phyloP scores from a whole-genome alignment of 768 basidiomycete species.

The Suillus subluteus region DNA sequence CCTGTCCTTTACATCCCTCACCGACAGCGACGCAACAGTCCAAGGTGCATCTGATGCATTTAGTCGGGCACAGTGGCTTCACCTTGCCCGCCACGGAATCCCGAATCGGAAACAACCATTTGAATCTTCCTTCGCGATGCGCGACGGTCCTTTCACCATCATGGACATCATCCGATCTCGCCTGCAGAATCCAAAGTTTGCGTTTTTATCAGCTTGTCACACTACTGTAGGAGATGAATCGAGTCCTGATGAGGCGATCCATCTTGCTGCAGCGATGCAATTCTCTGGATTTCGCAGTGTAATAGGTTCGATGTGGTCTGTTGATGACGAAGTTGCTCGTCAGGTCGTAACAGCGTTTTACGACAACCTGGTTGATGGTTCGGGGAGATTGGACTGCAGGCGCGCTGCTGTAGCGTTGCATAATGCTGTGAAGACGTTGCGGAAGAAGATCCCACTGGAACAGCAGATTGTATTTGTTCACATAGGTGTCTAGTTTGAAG shows the following conservation, averaged over 20 bases:
- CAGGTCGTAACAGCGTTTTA: constrained; percentile 7
- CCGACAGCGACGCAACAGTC: background rate
- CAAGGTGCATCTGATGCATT: background rate
- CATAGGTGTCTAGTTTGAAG: constrained; percentile 1
- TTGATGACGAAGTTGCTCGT: constrained; percentile 6
- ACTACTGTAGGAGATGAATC: constrained; percentile 23
- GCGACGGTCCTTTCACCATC: constrained; percentile 4
- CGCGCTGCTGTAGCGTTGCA: constrained; percentile 9
- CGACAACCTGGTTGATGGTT: background rate
- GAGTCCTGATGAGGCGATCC: constrained; percentile 21
- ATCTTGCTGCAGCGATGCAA: constrained; percentile 28
- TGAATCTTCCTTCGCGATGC: constrained; percentile 10
- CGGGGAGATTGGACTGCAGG: background rate
- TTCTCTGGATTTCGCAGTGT: constrained; percentile 25
- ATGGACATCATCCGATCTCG: constrained; percentile 7
- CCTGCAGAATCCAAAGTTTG: constrained; percentile 6
- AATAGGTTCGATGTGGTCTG: constrained; percentile 28
- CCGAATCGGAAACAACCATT: constrained; percentile 17
- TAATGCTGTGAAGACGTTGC: background rate
- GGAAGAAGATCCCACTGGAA: constrained; percentile 4
- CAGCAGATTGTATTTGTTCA: constrained; percentile 14
- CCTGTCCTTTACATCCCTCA: constrained; percentile 6
- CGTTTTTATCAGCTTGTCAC: constrained; percentile 25
- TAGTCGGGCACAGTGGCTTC: constrained; percentile 16
- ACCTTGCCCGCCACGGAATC: constrained; percentile 25